Evolutionary conservation across 2,329 filamentous ascomycete genomes (phyloP).

Genomic region (Neonectria magnoliae): DNA sequence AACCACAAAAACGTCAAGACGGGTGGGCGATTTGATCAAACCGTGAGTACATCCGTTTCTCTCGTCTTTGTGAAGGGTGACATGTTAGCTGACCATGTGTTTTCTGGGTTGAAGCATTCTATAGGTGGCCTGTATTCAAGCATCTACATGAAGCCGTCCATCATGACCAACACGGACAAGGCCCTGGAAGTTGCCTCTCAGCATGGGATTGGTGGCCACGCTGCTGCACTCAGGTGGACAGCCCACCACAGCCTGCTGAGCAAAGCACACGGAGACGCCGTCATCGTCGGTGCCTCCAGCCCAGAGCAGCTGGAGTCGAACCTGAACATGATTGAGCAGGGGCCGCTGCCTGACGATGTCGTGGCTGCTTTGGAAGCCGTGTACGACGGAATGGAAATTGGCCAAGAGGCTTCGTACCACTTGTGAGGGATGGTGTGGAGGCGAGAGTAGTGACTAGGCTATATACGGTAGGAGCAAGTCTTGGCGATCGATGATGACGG

Average conservation of each 20-base stretch:
- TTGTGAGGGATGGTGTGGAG: slow-evolving; percentile 8
- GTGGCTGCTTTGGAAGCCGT: slow-evolving; percentile 37
- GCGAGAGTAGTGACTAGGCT: slow-evolving; percentile 10
- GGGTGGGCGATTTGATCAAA: slow-evolving; percentile 38
- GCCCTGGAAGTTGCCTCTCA: slow-evolving; percentile 42
- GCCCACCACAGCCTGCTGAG: slow-evolving; percentile 49
- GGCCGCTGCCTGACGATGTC: slow-evolving; percentile 52
- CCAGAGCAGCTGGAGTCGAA: slow-evolving; percentile 48
- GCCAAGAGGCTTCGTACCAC: slow-evolving; percentile 30
- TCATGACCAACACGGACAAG: slow-evolving; percentile 41
- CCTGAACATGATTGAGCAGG: slow-evolving; percentile 49
- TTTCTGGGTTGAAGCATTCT: neutral
- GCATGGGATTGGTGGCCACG: slow-evolving; percentile 51
- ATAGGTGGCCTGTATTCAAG: slow-evolving; percentile 39
- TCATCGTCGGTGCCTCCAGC: slow-evolving; percentile 50
- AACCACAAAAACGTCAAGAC: slow-evolving; percentile 33
- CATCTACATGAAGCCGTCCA: slow-evolving; percentile 42
- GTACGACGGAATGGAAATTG: slow-evolving; percentile 30
- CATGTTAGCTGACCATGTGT: neutral
- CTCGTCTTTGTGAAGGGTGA: neutral
- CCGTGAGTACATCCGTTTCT: slow-evolving; percentile 29
- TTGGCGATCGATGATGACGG: slow-evolving; percentile 11
- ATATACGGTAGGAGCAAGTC: slow-evolving; percentile 29
- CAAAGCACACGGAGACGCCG: slow-evolving; percentile 45
- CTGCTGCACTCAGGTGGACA: slow-evolving; percentile 54